phyloP scores from a whole-genome alignment of 768 basidiomycete genomes.

The Trametes villosa region DNA sequence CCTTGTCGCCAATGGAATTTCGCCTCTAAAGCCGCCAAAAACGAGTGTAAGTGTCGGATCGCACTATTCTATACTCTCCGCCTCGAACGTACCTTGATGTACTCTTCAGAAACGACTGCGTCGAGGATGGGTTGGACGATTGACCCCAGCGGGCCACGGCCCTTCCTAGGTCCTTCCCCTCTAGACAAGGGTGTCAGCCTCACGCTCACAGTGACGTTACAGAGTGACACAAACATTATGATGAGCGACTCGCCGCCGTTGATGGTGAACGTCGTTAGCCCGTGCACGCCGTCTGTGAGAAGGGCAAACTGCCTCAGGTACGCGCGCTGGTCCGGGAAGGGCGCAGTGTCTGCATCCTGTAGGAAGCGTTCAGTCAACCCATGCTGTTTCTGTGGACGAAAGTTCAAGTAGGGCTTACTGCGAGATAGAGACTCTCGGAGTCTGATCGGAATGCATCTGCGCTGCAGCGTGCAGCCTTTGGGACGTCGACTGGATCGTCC shows the following conservation, averaged over 20 bases:
- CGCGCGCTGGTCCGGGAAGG: not conserved
- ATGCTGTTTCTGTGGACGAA: not conserved
- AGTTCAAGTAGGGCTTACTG: not conserved
- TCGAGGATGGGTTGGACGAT: too few relatives aligned
- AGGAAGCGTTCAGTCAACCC: not conserved
- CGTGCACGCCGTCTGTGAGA: not conserved
- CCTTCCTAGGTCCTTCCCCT: too few relatives aligned
- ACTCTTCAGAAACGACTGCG: too few relatives aligned
- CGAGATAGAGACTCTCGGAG: not conserved
- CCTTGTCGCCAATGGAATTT: not conserved
- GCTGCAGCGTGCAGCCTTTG: not conserved
- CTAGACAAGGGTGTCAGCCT: too few relatives aligned
- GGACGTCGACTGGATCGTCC: conserved; percentile 6
- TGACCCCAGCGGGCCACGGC: too few relatives aligned
- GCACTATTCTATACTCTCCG: too few relatives aligned
- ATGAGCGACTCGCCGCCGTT: not conserved
- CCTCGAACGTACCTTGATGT: too few relatives aligned
- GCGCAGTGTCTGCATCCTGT: not conserved
- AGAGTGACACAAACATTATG: not conserved
- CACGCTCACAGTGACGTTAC: too few relatives aligned
- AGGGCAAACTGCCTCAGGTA: not conserved
- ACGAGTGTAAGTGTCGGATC: too few relatives aligned
- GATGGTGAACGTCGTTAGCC: not conserved
- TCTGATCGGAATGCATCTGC: not conserved
- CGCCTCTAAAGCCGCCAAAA: too few relatives aligned